Evolutionary conservation across 2,329 filamentous ascomycete genomes (phyloP), one percentile per base, ranked within the genome.

Genomic region (Fusarium pilosicola): DNA sequence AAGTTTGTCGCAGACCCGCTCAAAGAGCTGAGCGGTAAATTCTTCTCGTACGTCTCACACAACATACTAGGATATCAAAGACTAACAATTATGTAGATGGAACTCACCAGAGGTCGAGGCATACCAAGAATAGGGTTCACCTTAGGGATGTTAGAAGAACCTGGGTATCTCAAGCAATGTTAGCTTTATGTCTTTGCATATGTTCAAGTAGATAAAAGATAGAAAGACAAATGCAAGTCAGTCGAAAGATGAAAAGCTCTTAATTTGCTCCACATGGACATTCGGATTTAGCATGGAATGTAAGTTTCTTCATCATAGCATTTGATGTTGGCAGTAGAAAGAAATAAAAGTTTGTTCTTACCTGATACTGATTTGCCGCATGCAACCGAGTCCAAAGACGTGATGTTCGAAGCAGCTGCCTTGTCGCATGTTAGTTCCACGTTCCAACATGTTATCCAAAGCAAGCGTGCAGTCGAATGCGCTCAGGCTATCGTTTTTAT

Each of bases 171-270:
- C 68, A 76, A 73, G 70, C 70, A 63, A 65, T 71, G 74, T 75
- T 75, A 79, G 77, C 76, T 74, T 30, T 58, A 56, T 63, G 52
- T 51, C 69, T 65, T 63, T 24, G 46, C 51, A 55, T 18, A 63
- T 63, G 36, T 65, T 26, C 4, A 57, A 42, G 67, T 68, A 76
- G 59, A 70, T 51, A 74, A 72, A 73, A 57, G 26, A 62, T 63
- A 74, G 69, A 74, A 74, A 71, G 57, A 73, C 72, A 76, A 77
- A 77, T 81, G 80, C 79, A 81, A 80, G 84, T 94, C 92, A 94
- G 91, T 88, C 88, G 91, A 93, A 93, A 93, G 92, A 93, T 94
- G 92, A 94, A 94, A 93, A 93, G 91, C 88, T 90, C 88, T 87
- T 88, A 87, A 85, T 86, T 89, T 86, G 84, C 85, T 93, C 90